Base-by-base conservation (phyloP, 1,284 basidiomycete species). In the Apiotrichum montevideense region DNA sequence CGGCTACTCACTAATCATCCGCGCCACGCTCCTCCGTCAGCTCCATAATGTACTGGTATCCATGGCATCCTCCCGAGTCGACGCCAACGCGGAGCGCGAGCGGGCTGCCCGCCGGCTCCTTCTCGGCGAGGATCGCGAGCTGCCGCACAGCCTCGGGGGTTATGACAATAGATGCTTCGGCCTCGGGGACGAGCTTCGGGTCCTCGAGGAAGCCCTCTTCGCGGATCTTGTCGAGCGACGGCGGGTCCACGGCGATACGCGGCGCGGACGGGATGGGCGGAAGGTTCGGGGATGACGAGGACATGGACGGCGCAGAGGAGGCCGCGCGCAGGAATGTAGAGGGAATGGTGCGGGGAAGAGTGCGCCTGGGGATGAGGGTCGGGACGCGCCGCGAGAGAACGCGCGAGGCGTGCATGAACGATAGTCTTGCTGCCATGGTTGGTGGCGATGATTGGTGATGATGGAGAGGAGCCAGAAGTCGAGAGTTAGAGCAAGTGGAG, bases 21-120 rank as follows among this genome's bases (percentile, higher is more conserved):
- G 70, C 70, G 6, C 73, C 75, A 2, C 77, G 69, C 35, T 77
- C 66, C 55, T 79, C 73, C 0, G 77, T 78, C 10, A 83, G 61
- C 42, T 79, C 78, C 74, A 83, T 80, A 55, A 79, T 81, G 70
- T 82, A 82, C 61, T 82, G 80, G 63, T 82, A 83, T 4, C 81
- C 81, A 62, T 83, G 81, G 68, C 81, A 83, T 33, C 81, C 81
- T 14, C 81, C 81, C 13, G 76, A 77, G 59, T 82, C 81, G 29
- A 83, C 81, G 0, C 76, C 74, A 13, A 83, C 73, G 35, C 81
- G 67, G 11, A 83, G 65, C 0, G 78, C 78, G 8, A 81, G 63
- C 10, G 69, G 63, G 0, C 66, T 56, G 37, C 70, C 69, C 39
- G 64, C 55, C 5, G 73, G 68, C 57, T 81, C 80, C 39, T 71